Evolutionary conservation across 495 filamentous ascomycete genomes (phyloP).

Genomic region (Podospora tetraspora): DNA sequence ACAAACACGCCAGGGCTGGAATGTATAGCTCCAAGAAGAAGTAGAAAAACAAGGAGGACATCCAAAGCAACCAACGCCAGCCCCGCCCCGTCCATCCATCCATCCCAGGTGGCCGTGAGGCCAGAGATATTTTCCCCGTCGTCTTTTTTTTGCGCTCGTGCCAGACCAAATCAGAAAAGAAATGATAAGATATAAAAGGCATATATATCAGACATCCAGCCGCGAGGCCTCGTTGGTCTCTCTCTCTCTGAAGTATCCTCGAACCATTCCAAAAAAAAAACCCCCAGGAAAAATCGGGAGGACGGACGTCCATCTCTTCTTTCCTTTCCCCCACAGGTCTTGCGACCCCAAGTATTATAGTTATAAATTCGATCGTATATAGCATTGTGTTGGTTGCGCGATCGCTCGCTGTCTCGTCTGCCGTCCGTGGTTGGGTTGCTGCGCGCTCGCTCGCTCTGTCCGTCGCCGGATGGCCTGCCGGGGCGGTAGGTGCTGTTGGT

Average conservation of each 20-base stretch:
- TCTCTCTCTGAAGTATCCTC: constrained; percentile 11
- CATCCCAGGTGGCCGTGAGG: constrained; percentile 40
- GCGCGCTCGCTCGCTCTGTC: neutral
- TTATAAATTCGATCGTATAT: neutral
- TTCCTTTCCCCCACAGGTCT: neutral
- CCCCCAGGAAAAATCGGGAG: too few relatives aligned
- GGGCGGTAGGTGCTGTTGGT: constrained; percentile 14
- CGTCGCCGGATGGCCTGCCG: neutral
- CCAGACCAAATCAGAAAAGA: neutral
- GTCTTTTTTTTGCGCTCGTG: constrained; percentile 23
- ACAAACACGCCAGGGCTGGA: too few relatives aligned
- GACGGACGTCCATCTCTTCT: neutral
- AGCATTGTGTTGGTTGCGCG: neutral
- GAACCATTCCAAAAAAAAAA: constrained; percentile 9
- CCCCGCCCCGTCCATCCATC: neutral
- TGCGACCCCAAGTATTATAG: too few relatives aligned
- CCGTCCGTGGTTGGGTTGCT: neutral
- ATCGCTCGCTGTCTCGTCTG: neutral
- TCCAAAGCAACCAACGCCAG: constrained; percentile 17
- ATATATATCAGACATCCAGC: constrained; percentile 24
- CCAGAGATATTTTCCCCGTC: constrained; percentile 28
- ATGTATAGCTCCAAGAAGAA: constrained; percentile 3
- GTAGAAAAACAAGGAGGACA: neutral
- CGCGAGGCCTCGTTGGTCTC: constrained; percentile 39
- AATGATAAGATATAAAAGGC: too few relatives aligned